Evolutionary conservation across 305 asterid species (phyloP), one percentile per base, ranked within the genome.

Genomic region (Solanum hybrid): DNA sequence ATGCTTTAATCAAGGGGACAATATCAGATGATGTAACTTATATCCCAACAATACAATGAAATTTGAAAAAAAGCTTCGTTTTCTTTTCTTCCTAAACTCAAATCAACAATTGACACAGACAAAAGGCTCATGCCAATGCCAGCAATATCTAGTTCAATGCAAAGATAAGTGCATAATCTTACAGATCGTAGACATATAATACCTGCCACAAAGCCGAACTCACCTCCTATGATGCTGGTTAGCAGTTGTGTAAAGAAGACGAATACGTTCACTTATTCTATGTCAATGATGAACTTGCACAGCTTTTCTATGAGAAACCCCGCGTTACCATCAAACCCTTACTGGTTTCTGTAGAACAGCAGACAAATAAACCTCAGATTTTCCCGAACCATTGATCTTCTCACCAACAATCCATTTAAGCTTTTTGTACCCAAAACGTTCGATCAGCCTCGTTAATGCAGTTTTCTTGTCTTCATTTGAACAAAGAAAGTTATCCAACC

Each of bases 351-450:
- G 98, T 89, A 97, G 93, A 91, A 95, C 98, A 89, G 98, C 98
- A 57, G 99, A 96, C 83, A 97, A 92, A 91, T 95, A 94, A 91
- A 91, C 96, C 91, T 97, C 98, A 2, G 98, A 92, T 86, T 95
- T 97, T 80, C 98, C 98, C 1, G 95, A 67, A 28, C 98, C 98
- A 57, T 94, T 95, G 51, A 92, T 74, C 90, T 91, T 96, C 95
- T 97, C 99, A 13, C 99, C 99, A 85, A 96, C 98, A 57, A 97
- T 92, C 99, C 99, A 97, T 93, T 97, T 97, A 82, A 96, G 92
- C 92, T 96, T 97, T 85, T 94, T 97, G 91, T 97, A 97, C 88
- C 98, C 98, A 88, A 97, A 97, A 71, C 94, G 78, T 89, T 97
- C 99, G 7, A 97, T 97, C 92, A 97, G 86, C 61, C 94, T 94